Base-by-base conservation (phyloP, 2,329 filamentous ascomycete genomes). In the Alternaria infectoria region DNA sequence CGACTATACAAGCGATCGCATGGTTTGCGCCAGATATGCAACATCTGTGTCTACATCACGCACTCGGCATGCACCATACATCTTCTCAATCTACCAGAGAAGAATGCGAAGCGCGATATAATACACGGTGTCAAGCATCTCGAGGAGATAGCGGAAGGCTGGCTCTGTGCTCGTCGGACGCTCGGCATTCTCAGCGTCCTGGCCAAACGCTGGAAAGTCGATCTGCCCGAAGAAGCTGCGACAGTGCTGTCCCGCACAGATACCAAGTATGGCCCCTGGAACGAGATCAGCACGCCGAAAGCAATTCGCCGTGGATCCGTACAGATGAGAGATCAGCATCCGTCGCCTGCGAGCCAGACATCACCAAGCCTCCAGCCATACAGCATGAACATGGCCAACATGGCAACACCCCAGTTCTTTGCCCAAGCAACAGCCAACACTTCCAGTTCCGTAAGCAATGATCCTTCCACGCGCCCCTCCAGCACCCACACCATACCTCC, bases 41-140 rank as follows among this genome's bases (percentile, higher is more conserved):
- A 98, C 74, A 93, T 98, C 72, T 94, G 92, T 4, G 93, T 98
- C 1, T 99, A 99, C 79, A 97, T 98, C 81, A 87, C 92, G 0
- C 95, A 98, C 78, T 96, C 93, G 5, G 94, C 96, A 28, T 97
- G 93, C 77, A 97, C 93, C 0, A 96, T 98, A 43, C 96, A 98
- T 74, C 83, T 99, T 19, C 88, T 99, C 36, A 97, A 97, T 69
- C 84, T 98, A 2, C 94, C 94, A 0, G 94, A 97, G 71, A 97
- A 96, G 81, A 96, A 92, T 28, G 93, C 96, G 5, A 91, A 89
- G 73, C 86, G 95, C 71, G 95, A 98, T 78, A 92, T 99, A 45
- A 91, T 92, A 5, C 94, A 97, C 72, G 93, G 95, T 1, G 86
- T 97, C 46, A 95, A 93, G 74, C 93, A 97, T 67, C 87, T 98